These are phyloP conservation scores for Fusarium caatingaense DNA, from an alignment of 2,329 filamentous ascomycete genomes.

Conservation along the genomic window DNA sequence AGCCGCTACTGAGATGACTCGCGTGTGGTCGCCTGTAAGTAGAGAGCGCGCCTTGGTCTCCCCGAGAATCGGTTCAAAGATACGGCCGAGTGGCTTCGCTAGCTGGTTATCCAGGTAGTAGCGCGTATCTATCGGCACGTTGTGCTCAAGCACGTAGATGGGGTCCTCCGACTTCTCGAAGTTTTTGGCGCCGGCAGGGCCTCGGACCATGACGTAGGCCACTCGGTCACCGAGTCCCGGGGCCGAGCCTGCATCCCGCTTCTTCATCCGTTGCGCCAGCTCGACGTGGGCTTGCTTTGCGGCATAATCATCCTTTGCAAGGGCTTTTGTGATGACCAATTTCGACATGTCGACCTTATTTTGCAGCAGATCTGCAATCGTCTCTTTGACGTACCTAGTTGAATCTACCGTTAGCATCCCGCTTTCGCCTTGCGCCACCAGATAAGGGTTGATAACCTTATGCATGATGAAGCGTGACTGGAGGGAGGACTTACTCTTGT, in stretches of 20 bases:
- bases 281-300: slow-evolving; percentile 97
- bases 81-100: slow-evolving; percentile 90
- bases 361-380: slow-evolving; percentile 92
- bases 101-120: slow-evolving; percentile 99
- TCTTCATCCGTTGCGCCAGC: slow-evolving; percentile 94
- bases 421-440: slow-evolving; percentile 3
- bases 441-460: slow-evolving; percentile 21
- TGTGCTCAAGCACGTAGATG: slow-evolving; percentile 96
- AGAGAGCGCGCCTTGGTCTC: slow-evolving; percentile 90
- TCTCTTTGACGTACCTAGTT: slow-evolving; percentile 90
- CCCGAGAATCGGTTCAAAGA: slow-evolving; percentile 97
- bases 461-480: slow-evolving; percentile 11
- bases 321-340: slow-evolving; percentile 96
- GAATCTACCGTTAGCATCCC: slow-evolving; percentile 52
- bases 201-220: slow-evolving; percentile 97
- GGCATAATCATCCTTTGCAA: slow-evolving; percentile 89
- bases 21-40: slow-evolving; percentile 91
- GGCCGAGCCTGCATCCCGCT: slow-evolving; percentile 94
- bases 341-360: slow-evolving; percentile 99
- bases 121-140: slow-evolving; percentile 96
- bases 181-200: slow-evolving; percentile 88
- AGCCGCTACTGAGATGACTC: slow-evolving; percentile 91
- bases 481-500: slow-evolving; percentile 77
- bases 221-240: slow-evolving; percentile 94
- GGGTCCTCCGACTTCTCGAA: slow-evolving; percentile 98